Percentiles rank a stretch among this genome's conserved stretches.
Conservation (phyloP, 164 flowering plant species). For the Santalum album region DNA sequence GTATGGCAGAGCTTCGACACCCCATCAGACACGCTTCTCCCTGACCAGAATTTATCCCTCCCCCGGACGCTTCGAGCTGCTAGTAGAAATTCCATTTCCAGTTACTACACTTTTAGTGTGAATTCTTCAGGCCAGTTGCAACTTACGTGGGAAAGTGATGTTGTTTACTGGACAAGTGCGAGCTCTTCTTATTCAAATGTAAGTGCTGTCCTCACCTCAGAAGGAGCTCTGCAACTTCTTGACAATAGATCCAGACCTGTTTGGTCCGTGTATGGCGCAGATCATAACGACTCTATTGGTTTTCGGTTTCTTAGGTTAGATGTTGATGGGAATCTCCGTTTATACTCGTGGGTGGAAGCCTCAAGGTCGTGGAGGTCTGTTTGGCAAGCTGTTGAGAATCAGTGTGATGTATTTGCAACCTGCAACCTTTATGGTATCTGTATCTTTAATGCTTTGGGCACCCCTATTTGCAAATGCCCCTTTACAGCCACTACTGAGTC, state of each 20-base stretch:
- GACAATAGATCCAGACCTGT: conserved; percentile 24
- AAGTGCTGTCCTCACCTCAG: conserved; percentile 28
- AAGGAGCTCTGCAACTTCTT: conserved; percentile 46
- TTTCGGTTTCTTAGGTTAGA: conserved; percentile 64
- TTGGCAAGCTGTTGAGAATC: conserved; percentile 76
- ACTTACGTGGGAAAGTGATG: conserved; percentile 50
- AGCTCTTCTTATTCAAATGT: conserved; percentile 12
- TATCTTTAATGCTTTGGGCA: conserved; percentile 22
- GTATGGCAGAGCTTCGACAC: conserved; percentile 67
- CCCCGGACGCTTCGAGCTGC: conserved; percentile 42
- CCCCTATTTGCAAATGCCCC: conserved; percentile 44
- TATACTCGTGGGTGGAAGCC: conserved; percentile 54
- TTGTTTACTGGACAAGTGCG: conserved; percentile 47
- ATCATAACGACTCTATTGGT: conserved; percentile 39
- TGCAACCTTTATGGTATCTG: conserved; percentile 53
- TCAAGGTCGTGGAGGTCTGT: conserved; percentile 41
- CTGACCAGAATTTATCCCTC: conserved; percentile 44
- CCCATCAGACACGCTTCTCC: conserved; percentile 63
- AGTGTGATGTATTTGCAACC: conserved; percentile 67
- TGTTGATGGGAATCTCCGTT: conserved; percentile 62
- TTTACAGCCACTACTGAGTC: conserved; percentile 18
- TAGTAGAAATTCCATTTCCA: conserved; percentile 35
- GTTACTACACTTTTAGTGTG: conserved; percentile 48
- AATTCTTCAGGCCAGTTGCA: conserved; percentile 36
- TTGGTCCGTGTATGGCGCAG: conserved; percentile 56